Base-by-base conservation (phyloP, 495 filamentous ascomycete species). In the Oidiodendron maius region DNA sequence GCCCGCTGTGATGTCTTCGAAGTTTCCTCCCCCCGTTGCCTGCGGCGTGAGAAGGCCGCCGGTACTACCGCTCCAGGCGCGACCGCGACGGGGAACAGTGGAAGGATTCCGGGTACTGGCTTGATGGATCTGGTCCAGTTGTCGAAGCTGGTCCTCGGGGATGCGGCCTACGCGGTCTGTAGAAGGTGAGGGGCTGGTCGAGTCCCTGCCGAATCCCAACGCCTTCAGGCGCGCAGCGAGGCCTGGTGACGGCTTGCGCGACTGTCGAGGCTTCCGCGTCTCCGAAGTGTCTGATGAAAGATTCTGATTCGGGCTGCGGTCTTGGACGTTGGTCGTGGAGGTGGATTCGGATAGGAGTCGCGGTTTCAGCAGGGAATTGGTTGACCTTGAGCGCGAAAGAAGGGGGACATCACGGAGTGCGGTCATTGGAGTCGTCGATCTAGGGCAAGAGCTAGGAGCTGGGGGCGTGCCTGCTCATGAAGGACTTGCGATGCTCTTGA, bases 191-290 rank as follows among this genome's bases (percentile, higher is more conserved):
- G 54, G 40, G 59, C 62, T 18, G 60, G 64, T 15, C 62, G 64
- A 46, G 26, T 71, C 68, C 65, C 72, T 59, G 48, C 75, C 69
- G 63, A 83, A 70, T 59, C 86, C 82, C 36, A 91, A 67, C 32
- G 83, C 72, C 59, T 85, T 87, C 47, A 91, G 78, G 64, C 86
- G 82, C 41, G 84, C 86, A 52, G 86, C 83, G 17, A 91, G 72
- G 18, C 84, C 85, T 35, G 86, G 84, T 22, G 84, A 87, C 2
- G 78, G 77, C 59, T 79, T 80, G 50, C 80, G 72, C 34, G 68
- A 61, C 48, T 66, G 62, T 49, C 59, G 61, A 18, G 51, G 44
- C 32, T 52, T 59, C 13, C 26, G 39, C 28, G 48, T 26, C 8
- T 50, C 48, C n/a, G 12, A 36, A 32, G 49, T 43, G 30, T 36